These are phyloP conservation scores for Ambrosia artemisiifolia DNA, from an alignment of 129 eudicot genomes.

Conservation along the genomic window DNA sequence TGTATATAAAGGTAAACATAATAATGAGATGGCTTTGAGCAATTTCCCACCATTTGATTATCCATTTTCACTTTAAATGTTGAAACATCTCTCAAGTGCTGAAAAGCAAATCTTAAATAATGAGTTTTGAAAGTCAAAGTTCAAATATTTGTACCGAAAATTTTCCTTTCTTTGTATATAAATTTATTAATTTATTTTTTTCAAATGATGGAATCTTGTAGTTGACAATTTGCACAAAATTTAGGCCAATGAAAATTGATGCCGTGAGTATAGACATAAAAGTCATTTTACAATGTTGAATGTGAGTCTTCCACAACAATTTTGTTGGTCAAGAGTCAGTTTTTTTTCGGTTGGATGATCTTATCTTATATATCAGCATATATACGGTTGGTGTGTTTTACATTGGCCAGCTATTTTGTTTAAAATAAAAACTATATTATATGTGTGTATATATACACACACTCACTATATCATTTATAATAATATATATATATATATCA, in stretches of 20 bases:
- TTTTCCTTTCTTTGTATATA: conserved; percentile 10
- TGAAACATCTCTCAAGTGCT: conserved; percentile 10
- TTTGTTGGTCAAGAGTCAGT: neutral
- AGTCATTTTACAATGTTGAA: conserved; percentile 14
- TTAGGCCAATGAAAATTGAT: conserved; percentile 23
- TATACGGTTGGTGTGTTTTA: too few relatives aligned
- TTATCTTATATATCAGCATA: neutral
- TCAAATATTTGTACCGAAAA: conserved; percentile 19
- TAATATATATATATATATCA: too few relatives aligned
- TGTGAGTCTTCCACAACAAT: neutral
- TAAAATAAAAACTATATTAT: too few relatives aligned
- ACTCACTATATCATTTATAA: too few relatives aligned
- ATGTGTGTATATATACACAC: too few relatives aligned
- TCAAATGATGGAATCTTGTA: conserved; percentile 28
- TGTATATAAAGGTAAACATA: neutral
- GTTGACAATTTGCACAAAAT: conserved; percentile 31
- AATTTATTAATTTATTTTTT: neutral
- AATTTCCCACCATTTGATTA: conserved; percentile 2
- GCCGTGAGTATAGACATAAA: conserved; percentile 9
- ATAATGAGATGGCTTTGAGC: neutral
- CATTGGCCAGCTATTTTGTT: too few relatives aligned
- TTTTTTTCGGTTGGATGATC: neutral
- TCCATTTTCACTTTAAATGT: conserved; percentile 12
- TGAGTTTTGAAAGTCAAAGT: conserved; percentile 21
- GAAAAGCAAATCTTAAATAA: neutral